Percentiles rank a stretch among this genome's conserved stretches.
These are phyloP conservation scores for Fagopyrum tataricum DNA, from an alignment of 148 eudicot species.

Conservation along the genomic window DNA sequence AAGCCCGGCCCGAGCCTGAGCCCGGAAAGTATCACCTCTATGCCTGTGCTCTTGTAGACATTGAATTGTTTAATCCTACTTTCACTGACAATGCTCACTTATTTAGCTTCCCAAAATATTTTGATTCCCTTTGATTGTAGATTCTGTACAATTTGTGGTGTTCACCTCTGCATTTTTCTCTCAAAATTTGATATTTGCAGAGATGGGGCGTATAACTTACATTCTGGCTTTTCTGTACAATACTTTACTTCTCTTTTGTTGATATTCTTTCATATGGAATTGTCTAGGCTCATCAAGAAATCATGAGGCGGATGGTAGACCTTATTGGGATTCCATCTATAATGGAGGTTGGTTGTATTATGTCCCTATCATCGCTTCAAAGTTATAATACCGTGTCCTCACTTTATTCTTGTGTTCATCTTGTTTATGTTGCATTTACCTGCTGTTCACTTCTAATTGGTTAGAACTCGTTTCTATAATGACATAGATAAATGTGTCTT, in stretches of 20 bases:
- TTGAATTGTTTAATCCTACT: background rate
- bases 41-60: background rate
- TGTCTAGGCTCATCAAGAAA: constrained; percentile 66
- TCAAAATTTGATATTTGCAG: background rate
- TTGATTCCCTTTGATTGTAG: background rate
- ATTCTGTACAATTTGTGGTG: background rate
- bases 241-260: background rate
- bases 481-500: too few relatives aligned
- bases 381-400: constrained; percentile 13
- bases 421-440: background rate
- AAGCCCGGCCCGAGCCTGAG: too few relatives aligned
- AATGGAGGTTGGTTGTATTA: constrained; percentile 70
- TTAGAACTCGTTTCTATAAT: background rate
- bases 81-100: background rate
- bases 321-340: constrained; percentile 92
- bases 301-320: constrained; percentile 75
- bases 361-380: constrained; percentile 14
- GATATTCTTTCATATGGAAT: constrained; percentile 2
- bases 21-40: too few relatives aligned
- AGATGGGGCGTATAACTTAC: background rate
- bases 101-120: background rate
- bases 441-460: background rate
- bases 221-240: background rate
- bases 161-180: background rate
- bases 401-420: background rate